Conservation (phyloP, 345 rosid species). For the Eucalyptus grandis region DNA sequence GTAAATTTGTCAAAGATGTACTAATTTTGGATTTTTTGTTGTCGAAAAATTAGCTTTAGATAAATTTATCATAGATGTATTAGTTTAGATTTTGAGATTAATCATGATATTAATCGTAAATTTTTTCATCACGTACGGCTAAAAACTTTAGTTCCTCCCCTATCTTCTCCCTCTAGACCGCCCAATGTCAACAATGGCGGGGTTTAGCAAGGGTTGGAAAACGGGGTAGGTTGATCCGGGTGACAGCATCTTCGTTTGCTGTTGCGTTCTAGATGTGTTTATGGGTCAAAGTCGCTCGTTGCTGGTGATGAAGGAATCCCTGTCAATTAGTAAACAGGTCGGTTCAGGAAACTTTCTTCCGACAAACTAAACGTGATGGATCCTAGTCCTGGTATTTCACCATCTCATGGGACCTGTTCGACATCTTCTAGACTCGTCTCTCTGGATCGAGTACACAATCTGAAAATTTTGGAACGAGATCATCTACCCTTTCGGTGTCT, state of each 20-base stretch:
- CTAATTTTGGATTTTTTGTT: too few relatives aligned
- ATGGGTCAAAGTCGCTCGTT: background rate
- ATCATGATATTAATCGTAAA: too few relatives aligned
- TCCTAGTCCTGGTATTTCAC: background rate
- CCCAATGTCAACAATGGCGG: background rate
- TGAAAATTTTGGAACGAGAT: background rate
- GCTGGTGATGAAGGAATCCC: background rate
- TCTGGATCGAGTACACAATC: background rate
- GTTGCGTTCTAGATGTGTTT: background rate
- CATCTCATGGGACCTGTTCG: background rate
- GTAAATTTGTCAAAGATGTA: too few relatives aligned
- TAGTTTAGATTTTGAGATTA: too few relatives aligned
- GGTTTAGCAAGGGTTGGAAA: background rate
- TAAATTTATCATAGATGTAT: rapidly evolving
- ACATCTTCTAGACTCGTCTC: background rate
- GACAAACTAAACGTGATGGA: background rate
- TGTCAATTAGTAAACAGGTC: background rate
- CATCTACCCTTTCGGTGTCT: background rate
- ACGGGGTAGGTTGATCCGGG: background rate
- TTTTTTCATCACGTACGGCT: rapidly evolving
- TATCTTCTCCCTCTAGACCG: background rate
- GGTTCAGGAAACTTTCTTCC: background rate
- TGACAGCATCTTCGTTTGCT: background rate
- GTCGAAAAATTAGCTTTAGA: too few relatives aligned
- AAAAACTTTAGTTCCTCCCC: background rate